Conservation (phyloP, 305 asterid species). For the Fraxinus platypoda region DNA sequence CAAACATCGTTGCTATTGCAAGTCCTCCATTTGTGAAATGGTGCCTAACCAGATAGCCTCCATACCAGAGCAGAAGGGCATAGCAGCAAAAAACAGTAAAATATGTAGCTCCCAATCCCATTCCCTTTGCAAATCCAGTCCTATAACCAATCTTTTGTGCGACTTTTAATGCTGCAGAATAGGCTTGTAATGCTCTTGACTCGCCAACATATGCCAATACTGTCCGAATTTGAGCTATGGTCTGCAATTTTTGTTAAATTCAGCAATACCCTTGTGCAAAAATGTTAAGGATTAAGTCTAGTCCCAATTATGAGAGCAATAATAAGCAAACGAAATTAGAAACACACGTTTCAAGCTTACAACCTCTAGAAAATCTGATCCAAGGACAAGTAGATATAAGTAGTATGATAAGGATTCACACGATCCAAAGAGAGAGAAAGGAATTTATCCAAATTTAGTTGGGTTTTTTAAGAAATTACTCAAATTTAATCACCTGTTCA, state of each 20-base stretch:
- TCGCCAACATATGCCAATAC: constrained; percentile 89
- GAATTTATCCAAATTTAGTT: background rate
- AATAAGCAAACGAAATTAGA: background rate
- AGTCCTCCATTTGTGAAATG: constrained; percentile 93
- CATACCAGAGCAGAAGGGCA: constrained; percentile 95
- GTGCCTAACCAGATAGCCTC: constrained; percentile 91
- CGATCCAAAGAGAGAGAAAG: background rate
- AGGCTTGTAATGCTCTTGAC: constrained; percentile 75
- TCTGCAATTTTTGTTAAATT: constrained; percentile 44
- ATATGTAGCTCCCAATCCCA: constrained; percentile 90
- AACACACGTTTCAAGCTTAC: background rate
- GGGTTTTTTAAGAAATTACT: background rate
- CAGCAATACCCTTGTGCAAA: constrained; percentile 11
- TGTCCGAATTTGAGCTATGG: constrained; percentile 86
- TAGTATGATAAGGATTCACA: background rate
- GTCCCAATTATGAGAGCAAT: background rate
- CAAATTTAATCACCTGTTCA: constrained; percentile 63
- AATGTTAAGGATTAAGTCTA: background rate
- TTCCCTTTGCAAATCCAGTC: constrained; percentile 84
- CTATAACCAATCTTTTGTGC: constrained; percentile 81
- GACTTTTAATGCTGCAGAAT: constrained; percentile 68
- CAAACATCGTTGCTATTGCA: constrained; percentile 95
- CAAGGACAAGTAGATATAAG: background rate
- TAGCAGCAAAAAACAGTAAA: constrained; percentile 90
- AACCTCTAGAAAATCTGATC: background rate